Percentiles rank a stretch among this genome's conserved stretches.
Evolutionary conservation across 2,329 filamentous ascomycete species (phyloP).

Genomic region (Coniochaeta hoffmannii): DNA sequence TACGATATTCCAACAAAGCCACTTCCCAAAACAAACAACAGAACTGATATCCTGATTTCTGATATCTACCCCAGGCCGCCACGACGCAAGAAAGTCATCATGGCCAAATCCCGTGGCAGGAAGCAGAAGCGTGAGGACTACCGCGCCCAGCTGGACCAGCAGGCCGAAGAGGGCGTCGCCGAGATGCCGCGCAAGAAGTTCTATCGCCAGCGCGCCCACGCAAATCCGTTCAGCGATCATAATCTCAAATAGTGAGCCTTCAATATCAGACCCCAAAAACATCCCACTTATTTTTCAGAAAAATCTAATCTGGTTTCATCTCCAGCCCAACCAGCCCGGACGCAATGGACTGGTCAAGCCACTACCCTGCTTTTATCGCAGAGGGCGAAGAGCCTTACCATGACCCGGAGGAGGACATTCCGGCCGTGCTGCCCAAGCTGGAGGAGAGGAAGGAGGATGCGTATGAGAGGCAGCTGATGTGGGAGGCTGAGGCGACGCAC

Average conservation of each 20-base stretch:
- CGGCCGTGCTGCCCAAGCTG: conserved; percentile 10
- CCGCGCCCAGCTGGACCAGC: conserved; percentile 45
- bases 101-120: conserved; percentile 35
- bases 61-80: neutral
- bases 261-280: too few species aligned
- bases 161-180: conserved; percentile 40
- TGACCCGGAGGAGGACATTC: conserved; percentile 8
- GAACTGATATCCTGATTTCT: too few species aligned
- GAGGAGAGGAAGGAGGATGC: neutral
- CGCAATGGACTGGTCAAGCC: conserved; percentile 83
- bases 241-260: conserved; percentile 61
- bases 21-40: neutral
- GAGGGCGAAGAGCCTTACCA: conserved; percentile 21
- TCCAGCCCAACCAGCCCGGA: conserved; percentile 69
- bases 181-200: conserved; percentile 84
- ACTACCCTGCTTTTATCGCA: conserved; percentile 69
- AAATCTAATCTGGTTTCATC: neutral
- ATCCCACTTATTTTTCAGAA: too few species aligned
- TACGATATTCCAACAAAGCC: too few species aligned
- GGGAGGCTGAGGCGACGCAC: conserved; percentile 11
- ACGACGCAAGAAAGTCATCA: neutral
- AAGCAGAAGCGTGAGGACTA: conserved; percentile 60
- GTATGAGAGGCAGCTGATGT: neutral
- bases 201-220: conserved; percentile 92
- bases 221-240: conserved; percentile 97